Evolutionary conservation across 768 basidiomycete species (phyloP).

Genomic region (Kwoniella bestiolae): DNA sequence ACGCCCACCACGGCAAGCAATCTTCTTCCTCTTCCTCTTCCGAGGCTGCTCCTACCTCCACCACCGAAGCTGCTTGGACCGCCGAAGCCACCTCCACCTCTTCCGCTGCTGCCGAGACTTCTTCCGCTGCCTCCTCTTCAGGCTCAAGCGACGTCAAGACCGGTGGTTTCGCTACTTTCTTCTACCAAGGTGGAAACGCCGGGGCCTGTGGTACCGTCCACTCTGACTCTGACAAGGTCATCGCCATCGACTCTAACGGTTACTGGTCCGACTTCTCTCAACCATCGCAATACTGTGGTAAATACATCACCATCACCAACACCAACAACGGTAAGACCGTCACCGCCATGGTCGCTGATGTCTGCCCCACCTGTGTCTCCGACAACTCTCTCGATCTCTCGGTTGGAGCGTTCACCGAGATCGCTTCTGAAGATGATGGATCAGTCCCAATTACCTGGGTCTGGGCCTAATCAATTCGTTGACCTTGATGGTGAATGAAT

Average conservation of each 20-base stretch:
- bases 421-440: conserved; percentile 65
- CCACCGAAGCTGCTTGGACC: conserved; percentile 19
- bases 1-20: conserved; percentile 15
- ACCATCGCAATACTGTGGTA: conserved; percentile 69
- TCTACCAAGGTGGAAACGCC: conserved; percentile 70
- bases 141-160: conserved; percentile 35
- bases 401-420: conserved; percentile 66
- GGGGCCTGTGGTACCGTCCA: conserved; percentile 76
- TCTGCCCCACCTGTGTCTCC: conserved; percentile 77
- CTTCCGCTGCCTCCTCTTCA: conserved; percentile 33
- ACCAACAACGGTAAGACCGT: conserved; percentile 65
- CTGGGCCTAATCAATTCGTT: conserved; percentile 19
- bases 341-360: conserved; percentile 72
- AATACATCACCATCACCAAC: conserved; percentile 69
- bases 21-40: conserved; percentile 16
- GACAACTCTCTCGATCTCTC: conserved; percentile 66
- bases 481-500: conserved; percentile 18
- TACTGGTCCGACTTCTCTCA: conserved; percentile 63
- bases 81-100: conserved; percentile 27
- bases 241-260: conserved; percentile 61
- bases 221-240: conserved; percentile 62
- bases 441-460: conserved; percentile 57
- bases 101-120: conserved; percentile 30
- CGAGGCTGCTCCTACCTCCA: too few relatives aligned
- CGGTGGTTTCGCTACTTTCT: conserved; percentile 63